Base-by-base conservation (phyloP, 2,329 filamentous ascomycete species). In the Calonectria multiphialidica region DNA sequence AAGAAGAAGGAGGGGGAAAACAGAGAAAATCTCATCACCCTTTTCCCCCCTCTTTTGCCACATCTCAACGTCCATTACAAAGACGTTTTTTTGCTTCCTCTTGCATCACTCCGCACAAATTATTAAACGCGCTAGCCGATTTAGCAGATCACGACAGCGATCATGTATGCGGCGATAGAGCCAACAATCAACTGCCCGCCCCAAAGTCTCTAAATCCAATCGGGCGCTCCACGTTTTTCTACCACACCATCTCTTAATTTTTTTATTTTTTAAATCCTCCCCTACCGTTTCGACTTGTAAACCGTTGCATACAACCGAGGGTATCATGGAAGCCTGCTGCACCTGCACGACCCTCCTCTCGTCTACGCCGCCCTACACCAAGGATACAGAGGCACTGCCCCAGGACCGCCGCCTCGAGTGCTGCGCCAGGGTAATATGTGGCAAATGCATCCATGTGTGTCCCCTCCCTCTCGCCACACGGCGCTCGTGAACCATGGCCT, bases 361-460 rank as follows among this genome's bases (percentile, higher is more conserved):
- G 50, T 85, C 88, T 5, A 86, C 89, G 35, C 86, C 88, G 64
- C 86, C 87, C 40, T 84, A 86, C 33, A 87, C 87, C 86, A 45
- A 92, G 93, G 84, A 94, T 93, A 80, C 73, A 16, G 45, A 64
- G 44, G 87, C 90, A 16, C 83, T 90, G 2, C 87, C 89, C 30
- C 85, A 88, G 59, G 89, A 93, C 79, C 89, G 93, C 64, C 85
- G 88, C 72, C 86, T 95, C 35, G 87, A 88, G 40, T 96, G 94
- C 82, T 96, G 94, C 82, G 86, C 86, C 53, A 89, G 94, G 66
- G 86, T 91, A 45, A 93, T 96, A 79, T 97, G 94, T 83, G 90
- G 91, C 18, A 86, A 86, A 72, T 96, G 94, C 83, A 89, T 94
- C 77, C 85, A 90, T 80, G 92, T 91, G 81, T 59, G 88, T 84